A percentile compares a stretch with the other conserved stretches of the same genome.
Evolutionary conservation across 192 early-diverging fungal species (phyloP).

Genomic region (Obelidium mucronatum): DNA sequence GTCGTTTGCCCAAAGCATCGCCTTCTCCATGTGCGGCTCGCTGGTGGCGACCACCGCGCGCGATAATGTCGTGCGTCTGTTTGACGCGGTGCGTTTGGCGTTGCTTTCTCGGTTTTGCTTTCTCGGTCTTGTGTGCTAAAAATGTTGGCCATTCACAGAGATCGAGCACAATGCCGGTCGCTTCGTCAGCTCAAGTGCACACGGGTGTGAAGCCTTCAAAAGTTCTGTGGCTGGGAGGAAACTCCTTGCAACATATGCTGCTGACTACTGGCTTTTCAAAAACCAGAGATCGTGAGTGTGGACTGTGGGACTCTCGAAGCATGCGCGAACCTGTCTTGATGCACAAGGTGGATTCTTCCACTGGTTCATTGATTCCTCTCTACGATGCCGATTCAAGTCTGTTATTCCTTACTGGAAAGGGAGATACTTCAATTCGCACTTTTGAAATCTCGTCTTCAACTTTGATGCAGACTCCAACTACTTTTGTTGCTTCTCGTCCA

Average conservation of each 20-base stretch:
- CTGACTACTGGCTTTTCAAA: slow-evolving; percentile 22
- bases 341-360: slow-evolving; percentile 22
- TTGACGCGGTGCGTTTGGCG: not conserved
- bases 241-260: slow-evolving; percentile 5
- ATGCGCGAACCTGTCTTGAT: slow-evolving; percentile 3
- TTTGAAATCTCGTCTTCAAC: slow-evolving; percentile 58
- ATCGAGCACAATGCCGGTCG: not conserved
- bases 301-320: slow-evolving; percentile 19
- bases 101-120: not conserved
- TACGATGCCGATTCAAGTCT: slow-evolving; percentile 84
- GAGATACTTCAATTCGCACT: slow-evolving; percentile 77
- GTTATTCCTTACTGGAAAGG: slow-evolving; percentile 73
- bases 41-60: not conserved
- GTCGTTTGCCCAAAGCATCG: not conserved
- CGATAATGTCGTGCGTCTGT: not conserved
- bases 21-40: not conserved
- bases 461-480: not conserved
- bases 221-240: slow-evolving; percentile 19
- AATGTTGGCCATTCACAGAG: no score
- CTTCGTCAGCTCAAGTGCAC: not conserved
- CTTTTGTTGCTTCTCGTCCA: slow-evolving; percentile 15
- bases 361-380: slow-evolving; percentile 41
- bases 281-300: slow-evolving; percentile 28
- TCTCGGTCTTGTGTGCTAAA: no score
- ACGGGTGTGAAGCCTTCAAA: not conserved